Percentiles rank a stretch among this genome's conserved stretches.
Conservation (phyloP, 2,329 filamentous ascomycete genomes). For the Alternaria sp. region DNA sequence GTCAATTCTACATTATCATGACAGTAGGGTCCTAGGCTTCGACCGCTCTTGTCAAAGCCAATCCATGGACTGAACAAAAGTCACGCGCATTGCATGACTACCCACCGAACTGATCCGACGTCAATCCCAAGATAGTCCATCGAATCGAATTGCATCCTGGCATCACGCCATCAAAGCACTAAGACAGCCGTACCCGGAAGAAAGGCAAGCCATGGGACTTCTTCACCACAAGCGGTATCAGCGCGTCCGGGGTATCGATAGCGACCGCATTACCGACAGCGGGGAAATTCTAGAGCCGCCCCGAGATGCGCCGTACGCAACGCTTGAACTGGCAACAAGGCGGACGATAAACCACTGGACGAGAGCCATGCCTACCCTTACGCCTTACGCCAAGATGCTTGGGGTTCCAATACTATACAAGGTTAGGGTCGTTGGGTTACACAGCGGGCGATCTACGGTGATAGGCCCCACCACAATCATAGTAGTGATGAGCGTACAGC, state of each 20-base stretch:
- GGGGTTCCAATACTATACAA: slow-evolving; percentile 42
- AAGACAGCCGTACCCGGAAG: not conserved
- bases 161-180: not conserved
- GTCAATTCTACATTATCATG: not conserved
- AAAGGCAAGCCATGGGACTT: slow-evolving; percentile 3
- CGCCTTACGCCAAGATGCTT: slow-evolving; percentile 24
- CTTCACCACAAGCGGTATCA: slow-evolving; percentile 6
- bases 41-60: not conserved
- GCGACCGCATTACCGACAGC: slow-evolving; percentile 14
- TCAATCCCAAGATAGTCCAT: not conserved
- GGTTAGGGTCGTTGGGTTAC: slow-evolving; percentile 34
- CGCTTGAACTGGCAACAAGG: slow-evolving; percentile 9
- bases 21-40: not conserved
- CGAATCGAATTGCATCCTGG: not conserved
- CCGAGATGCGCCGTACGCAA: slow-evolving; percentile 14
- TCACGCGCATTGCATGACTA: not conserved
- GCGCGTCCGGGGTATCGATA: slow-evolving; percentile 11
- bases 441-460: slow-evolving; percentile 24
- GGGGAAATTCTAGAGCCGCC: slow-evolving; percentile 21
- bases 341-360: slow-evolving; percentile 13
- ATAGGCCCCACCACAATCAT: slow-evolving; percentile 29
- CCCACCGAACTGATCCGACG: not conserved
- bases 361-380: slow-evolving; percentile 7
- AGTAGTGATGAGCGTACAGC: slow-evolving; percentile 21
- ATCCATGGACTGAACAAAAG: not conserved